Evolutionary conservation across 2,329 filamentous ascomycete genomes (phyloP).

Genomic region (Mycogone perniciosa): DNA sequence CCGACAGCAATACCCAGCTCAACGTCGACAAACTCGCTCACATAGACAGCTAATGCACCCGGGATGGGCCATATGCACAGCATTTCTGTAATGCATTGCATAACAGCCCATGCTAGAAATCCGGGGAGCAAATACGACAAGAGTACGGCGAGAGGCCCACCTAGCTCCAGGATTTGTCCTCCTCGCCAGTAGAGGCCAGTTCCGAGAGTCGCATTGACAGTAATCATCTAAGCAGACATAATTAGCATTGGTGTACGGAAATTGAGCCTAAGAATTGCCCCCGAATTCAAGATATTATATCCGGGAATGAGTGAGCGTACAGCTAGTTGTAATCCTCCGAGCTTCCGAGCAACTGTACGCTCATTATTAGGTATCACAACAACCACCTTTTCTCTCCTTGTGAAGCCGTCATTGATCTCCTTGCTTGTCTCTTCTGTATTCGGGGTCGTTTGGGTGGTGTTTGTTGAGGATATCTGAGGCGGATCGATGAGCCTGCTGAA

Average conservation of each 20-base stretch:
- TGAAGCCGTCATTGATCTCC: background rate
- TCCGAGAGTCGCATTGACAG: constrained; percentile 23
- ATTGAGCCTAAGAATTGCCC: too few relatives aligned
- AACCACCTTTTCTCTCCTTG: constrained; percentile 11
- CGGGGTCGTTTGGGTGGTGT: background rate
- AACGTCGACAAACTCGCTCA: constrained; percentile 26
- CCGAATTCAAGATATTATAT: too few relatives aligned
- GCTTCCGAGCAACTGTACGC: constrained; percentile 20
- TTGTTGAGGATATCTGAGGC: background rate
- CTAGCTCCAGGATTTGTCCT: constrained; percentile 23
- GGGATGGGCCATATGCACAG: constrained; percentile 28
- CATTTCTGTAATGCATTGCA: constrained; percentile 26
- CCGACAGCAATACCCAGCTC: constrained; percentile 28
- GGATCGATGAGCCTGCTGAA: background rate
- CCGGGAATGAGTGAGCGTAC: constrained; percentile 13
- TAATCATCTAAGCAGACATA: constrained; percentile 20
- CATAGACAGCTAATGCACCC: constrained; percentile 25
- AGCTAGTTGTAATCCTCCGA: constrained; percentile 21
- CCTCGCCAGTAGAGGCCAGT: constrained; percentile 26
- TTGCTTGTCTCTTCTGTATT: background rate
- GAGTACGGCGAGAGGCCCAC: constrained; percentile 21
- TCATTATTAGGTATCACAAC: constrained; percentile 15
- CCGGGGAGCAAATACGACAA: constrained; percentile 24
- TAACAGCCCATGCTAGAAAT: constrained; percentile 24
- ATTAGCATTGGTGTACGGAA: background rate